Base-by-base conservation (phyloP, 2,329 filamentous ascomycete species). In the Aspergillus pseudoterreus region DNA sequence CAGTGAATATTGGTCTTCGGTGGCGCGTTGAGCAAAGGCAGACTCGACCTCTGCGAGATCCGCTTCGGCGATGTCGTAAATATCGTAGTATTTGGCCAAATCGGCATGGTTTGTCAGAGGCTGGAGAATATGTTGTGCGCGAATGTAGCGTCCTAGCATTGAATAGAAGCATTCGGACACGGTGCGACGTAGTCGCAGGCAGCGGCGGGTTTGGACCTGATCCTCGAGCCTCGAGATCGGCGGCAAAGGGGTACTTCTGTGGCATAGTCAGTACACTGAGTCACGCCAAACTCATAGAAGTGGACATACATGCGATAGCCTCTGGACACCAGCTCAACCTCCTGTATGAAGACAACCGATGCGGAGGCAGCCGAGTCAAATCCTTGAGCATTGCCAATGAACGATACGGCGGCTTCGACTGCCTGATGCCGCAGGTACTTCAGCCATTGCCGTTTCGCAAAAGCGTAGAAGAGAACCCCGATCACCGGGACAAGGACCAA, bases 191-290 rank as follows among this genome's bases (percentile, higher is more conserved):
- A 99, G 76, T 56, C 90, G 83, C 55, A 86, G 76, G 66, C 94
- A 99, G 64, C 90, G 86, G 60, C 90, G 82, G 6, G 79, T 82
- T 67, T 95, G 88, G 41, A 84, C 84, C 54, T 85, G 85, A 60
- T 95, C 90, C 68, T 99, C 94, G 30, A 99, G 78, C 43, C 92
- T 84, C 59, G 88, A 95, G 54, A 96, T 87, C n/a, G 94, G 94
- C 6, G 94, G 92, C 33, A 97, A 74, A 21, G 92, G 92, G 14
- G 85, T 87, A 77, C 90, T 95, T 73, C 90, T 95, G 63, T 49
- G 53, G 32, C 36, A 49, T 63, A 59, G 55, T 60, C 56, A 64
- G 57, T 49, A 52, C 44, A 45, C 50, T 49, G 43, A 43, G 22
- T 19, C 64, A 42, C 46, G 64, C 44, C 54, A 52, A 21, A 24